Evolutionary conservation across 768 basidiomycete genomes (phyloP).

Genomic region (Crepidotus variabilis): DNA sequence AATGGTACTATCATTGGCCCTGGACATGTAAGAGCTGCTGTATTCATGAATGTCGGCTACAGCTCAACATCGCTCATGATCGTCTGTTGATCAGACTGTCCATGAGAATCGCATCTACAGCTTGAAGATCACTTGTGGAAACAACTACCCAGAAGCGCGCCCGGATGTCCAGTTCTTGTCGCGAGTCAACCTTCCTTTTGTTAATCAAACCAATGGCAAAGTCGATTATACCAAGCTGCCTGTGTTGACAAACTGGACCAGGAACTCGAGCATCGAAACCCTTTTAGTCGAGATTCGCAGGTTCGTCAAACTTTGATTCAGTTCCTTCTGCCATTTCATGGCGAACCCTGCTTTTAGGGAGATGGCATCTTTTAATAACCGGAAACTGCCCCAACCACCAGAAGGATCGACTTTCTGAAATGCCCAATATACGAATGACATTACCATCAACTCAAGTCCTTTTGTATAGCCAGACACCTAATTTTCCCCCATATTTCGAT

Average conservation of each 20-base stretch:
- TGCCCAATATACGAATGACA: too few species aligned
- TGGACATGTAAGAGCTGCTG: constrained; percentile 70
- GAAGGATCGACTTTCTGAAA: constrained; percentile 74
- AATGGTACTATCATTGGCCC: constrained; percentile 99
- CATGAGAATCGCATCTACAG: constrained; percentile 99
- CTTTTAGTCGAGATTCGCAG: constrained; percentile 90
- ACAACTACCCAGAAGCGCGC: constrained; percentile 69
- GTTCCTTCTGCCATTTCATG: not conserved
- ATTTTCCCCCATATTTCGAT: too few species aligned
- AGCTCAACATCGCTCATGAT: constrained; percentile 6
- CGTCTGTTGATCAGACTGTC: constrained; percentile 59
- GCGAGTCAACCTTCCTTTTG: constrained; percentile 91
- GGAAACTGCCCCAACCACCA: constrained; percentile 92
- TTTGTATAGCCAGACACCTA: too few species aligned
- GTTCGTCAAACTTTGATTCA: constrained; percentile 40
- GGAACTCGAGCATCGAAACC: constrained; percentile 78
- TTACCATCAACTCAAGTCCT: too few species aligned
- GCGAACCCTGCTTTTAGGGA: constrained; percentile 49
- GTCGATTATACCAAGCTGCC: constrained; percentile 73
- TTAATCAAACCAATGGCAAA: constrained; percentile 67
- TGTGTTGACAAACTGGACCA: constrained; percentile 73
- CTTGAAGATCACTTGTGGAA: constrained; percentile 83
- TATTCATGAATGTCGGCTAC: constrained; percentile 5
- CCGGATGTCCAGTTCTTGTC: constrained; percentile 85
- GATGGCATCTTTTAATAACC: constrained; percentile 89